These are phyloP conservation scores for Trichoderma sp. DNA, from an alignment of 2,329 filamentous ascomycete genomes.

Conservation along the genomic window DNA sequence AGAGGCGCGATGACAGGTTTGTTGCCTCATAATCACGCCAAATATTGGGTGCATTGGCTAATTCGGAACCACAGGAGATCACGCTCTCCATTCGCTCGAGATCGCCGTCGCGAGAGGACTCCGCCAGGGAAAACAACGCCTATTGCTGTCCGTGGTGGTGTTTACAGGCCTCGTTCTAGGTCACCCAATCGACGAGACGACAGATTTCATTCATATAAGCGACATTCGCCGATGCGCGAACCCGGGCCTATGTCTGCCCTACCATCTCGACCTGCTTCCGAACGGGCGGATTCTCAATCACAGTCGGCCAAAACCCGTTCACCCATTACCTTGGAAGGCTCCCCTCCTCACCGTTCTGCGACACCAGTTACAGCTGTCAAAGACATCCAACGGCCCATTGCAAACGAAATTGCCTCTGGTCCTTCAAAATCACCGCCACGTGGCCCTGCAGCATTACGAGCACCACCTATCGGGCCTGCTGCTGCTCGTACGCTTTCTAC, in stretches of 20 bases:
- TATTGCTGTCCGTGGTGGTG: constrained; percentile 43
- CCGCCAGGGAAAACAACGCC: constrained; percentile 39
- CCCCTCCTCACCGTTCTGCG: constrained; percentile 38
- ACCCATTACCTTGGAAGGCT: constrained; percentile 48
- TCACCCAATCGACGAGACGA: constrained; percentile 54
- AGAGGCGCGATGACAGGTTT: constrained; percentile 50
- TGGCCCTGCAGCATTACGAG: constrained; percentile 58
- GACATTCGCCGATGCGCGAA: constrained; percentile 54
- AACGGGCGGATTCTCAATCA: constrained; percentile 58
- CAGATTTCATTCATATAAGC: constrained; percentile 50
- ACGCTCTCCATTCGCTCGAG: constrained; percentile 57
- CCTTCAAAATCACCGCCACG: constrained; percentile 55
- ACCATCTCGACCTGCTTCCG: constrained; percentile 55
- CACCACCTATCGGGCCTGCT: constrained; percentile 52
- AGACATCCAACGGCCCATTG: constrained; percentile 38
- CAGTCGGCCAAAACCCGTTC: constrained; percentile 53
- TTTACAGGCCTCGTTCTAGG: constrained; percentile 59
- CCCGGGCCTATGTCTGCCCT: constrained; percentile 55
- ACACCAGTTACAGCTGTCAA: constrained; percentile 35
- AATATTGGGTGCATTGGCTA: constrained; percentile 31
- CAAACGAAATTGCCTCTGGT: constrained; percentile 37
- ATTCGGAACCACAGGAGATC: constrained; percentile 51
- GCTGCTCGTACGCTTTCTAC: constrained; percentile 46
- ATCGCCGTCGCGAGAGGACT: constrained; percentile 48
- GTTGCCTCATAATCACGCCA: constrained; percentile 12